Base-by-base conservation (phyloP, 2,329 filamentous ascomycete genomes). In the Biscogniauxia sp. region DNA sequence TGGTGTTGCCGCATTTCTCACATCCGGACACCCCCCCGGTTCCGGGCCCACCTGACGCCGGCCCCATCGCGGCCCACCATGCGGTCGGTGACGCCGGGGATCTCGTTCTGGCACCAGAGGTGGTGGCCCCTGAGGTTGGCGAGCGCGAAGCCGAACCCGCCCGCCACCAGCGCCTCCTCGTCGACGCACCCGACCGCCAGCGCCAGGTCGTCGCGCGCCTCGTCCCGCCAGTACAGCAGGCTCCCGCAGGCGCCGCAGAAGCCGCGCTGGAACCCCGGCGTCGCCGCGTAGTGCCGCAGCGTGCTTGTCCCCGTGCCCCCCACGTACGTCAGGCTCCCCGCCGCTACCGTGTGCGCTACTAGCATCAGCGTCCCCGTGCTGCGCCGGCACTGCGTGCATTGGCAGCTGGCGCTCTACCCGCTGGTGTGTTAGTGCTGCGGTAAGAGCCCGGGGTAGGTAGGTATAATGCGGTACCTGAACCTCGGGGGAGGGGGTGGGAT, bases 321-420 rank as follows among this genome's bases (percentile, higher is more conserved):
- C 3, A 70, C 69, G 68, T 74, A 82, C 7, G 63, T 64, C 58
- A 83, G 69, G 51, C n/a, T n/a, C n/a, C n/a, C n/a, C n/a, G n/a
- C n/a, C n/a, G n/a, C n/a, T n/a, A 82, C 66, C 5, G 58, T 67
- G 66, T 83, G 77, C 54, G 75, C 70, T 58, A 74, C 71, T 62
- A 78, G 74, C 66, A 83, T 71, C 57, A 85, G 75, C 3, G 77
- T 69, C 56, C 82, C 82, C 7, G 80, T 80, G 61, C 79, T 76
- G 59, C 81, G 81, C 68, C 83, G 81, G 71, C 82, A 84, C 68
- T 84, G 82, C 6, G 79, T 80, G 73, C 83, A 85, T 65, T 85
- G 82, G 68, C 82, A 86, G 6, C 79, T 82, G 53, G 72, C 69
- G 61, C 75, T 75, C 79, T 81, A n/a, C n/a, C n/a, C n/a, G n/a